Evolutionary conservation across 2,329 filamentous ascomycete species (phyloP).

Genomic region (Alternaria consortialis): DNA sequence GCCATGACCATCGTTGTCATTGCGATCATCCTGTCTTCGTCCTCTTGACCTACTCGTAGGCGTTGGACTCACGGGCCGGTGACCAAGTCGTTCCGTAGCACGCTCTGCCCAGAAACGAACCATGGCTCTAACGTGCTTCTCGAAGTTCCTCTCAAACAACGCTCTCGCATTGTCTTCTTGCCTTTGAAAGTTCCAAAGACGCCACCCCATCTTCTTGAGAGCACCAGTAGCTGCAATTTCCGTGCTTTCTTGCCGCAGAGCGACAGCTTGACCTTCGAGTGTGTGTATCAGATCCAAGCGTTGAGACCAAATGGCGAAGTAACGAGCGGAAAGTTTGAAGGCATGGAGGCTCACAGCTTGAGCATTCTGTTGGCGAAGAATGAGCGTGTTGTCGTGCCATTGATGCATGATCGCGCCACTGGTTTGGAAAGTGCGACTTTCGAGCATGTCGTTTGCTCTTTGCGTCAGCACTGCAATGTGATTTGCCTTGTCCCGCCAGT

Average conservation of each 20-base stretch:
- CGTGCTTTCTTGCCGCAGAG: slow-evolving; percentile 58
- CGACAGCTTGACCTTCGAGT: slow-evolving; percentile 55
- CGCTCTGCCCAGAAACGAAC: slow-evolving; percentile 64
- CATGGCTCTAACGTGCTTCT: slow-evolving; percentile 65
- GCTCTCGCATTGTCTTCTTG: slow-evolving; percentile 62
- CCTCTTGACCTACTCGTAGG: slow-evolving; percentile 29
- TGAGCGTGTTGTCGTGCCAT: slow-evolving; percentile 55
- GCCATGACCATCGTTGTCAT: background rate
- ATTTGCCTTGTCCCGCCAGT: slow-evolving; percentile 47
- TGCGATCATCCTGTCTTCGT: slow-evolving; percentile 8
- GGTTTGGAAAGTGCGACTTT: slow-evolving; percentile 29
- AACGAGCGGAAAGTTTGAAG: slow-evolving; percentile 42
- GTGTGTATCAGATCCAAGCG: slow-evolving; percentile 35
- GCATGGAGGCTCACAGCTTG: slow-evolving; percentile 38
- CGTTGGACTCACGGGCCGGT: slow-evolving; percentile 35
- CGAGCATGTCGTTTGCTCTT: slow-evolving; percentile 44
- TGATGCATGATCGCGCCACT: slow-evolving; percentile 50
- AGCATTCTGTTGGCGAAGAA: slow-evolving; percentile 25
- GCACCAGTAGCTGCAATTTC: slow-evolving; percentile 57
- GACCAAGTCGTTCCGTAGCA: slow-evolving; percentile 43
- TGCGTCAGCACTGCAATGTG: slow-evolving; percentile 29
- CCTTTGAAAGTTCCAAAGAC: slow-evolving; percentile 63
- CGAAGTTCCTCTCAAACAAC: slow-evolving; percentile 61
- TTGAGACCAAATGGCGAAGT: slow-evolving; percentile 40
- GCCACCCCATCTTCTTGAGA: slow-evolving; percentile 66